Evolutionary conservation across 2,329 filamentous ascomycete genomes (phyloP), one percentile per base, ranked within the genome.

Genomic region (Xylaria sp.): DNA sequence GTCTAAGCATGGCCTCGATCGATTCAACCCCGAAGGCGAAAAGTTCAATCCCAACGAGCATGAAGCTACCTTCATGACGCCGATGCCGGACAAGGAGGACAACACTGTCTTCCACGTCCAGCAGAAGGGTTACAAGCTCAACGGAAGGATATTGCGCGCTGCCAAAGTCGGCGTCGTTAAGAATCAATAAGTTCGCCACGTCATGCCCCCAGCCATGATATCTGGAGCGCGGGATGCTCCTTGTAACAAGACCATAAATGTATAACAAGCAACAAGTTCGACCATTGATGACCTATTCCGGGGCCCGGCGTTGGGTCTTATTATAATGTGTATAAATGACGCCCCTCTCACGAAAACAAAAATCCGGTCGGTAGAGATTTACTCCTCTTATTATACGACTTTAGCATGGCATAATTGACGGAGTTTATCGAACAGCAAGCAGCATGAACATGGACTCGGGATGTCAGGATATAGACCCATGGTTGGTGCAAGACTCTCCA

Each of bases 131-230:
- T 99, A 97, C 86, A 90, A 90, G 82, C 89, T 98, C 73, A 98
- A 99, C 80, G 94, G 95, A 69, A 88, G 96, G 70, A 87, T 97
- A 66, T 83, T 99, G 77, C 90, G 96, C 81, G 94, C 95, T 72
- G 94, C 95, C 79, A 97, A 98, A 88, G 95, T 98, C 73, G 94
- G 95, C 79, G 94, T 98, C 67, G 94, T 97, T 74, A 97, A 96
- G 88, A 97, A 96, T 66, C 72, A 74, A 73, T 76, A 63, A 71
- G 66, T 57, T 64, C 71, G 52, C 20, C 57, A 18, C 37, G 12
- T 61, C 54, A 37, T 58, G 13, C 51, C 28, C 50, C 15, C 25
- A 32, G 32, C 28, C 50, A 57, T 51, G 9, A 62, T 54, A 56
- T 64, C 51, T 25, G 64, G 68, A 67, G 64, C 66, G 70, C 34